Conservation (phyloP, 495 filamentous ascomycete species). For the Penicillium cataractarum region DNA sequence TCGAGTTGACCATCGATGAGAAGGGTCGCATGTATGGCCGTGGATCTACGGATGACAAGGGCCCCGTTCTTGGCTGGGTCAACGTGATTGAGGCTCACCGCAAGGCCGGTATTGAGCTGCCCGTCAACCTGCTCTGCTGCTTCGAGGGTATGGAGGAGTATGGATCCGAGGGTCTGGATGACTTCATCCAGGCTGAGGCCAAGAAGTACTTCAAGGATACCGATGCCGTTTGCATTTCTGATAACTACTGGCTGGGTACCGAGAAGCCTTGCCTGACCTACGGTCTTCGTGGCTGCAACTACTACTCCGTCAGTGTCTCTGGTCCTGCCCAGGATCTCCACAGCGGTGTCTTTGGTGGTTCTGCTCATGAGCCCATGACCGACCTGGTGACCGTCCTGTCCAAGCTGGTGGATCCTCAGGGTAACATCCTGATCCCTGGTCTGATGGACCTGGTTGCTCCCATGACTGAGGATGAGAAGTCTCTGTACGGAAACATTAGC, state of each 20-base stretch:
- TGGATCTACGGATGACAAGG: slow-evolving; percentile 97
- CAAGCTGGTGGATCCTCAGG: slow-evolving; percentile 82
- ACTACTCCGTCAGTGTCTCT: slow-evolving; percentile 86
- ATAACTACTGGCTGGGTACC: slow-evolving; percentile 99
- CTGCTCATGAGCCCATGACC: slow-evolving; percentile 97
- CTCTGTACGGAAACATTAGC: slow-evolving; percentile 80
- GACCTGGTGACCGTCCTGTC: slow-evolving; percentile 82
- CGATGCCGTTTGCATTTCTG: slow-evolving; percentile 96
- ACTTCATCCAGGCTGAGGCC: slow-evolving; percentile 86
- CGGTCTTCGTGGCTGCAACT: slow-evolving; percentile 95
- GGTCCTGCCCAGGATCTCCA: slow-evolving; percentile 94
- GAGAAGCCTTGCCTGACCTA: slow-evolving; percentile 98
- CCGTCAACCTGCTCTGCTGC: slow-evolving; percentile 98
- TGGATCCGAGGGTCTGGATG: slow-evolving; percentile 94
- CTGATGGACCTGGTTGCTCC: slow-evolving; percentile 90
- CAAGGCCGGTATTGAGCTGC: slow-evolving; percentile 89
- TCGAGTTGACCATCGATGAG: slow-evolving; percentile 82
- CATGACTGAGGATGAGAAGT: slow-evolving; percentile 80
- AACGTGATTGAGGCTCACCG: slow-evolving; percentile 98
- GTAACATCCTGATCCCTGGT: slow-evolving; percentile 87
- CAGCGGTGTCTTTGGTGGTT: slow-evolving; percentile 94
- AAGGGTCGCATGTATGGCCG: slow-evolving; percentile 95
- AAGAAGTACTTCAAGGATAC: slow-evolving; percentile 92
- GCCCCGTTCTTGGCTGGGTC: slow-evolving; percentile 95
- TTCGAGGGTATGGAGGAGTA: slow-evolving; percentile 99